phyloP scores from a whole-genome alignment of 2,329 filamentous ascomycete genomes.

The Monascus ruber region DNA sequence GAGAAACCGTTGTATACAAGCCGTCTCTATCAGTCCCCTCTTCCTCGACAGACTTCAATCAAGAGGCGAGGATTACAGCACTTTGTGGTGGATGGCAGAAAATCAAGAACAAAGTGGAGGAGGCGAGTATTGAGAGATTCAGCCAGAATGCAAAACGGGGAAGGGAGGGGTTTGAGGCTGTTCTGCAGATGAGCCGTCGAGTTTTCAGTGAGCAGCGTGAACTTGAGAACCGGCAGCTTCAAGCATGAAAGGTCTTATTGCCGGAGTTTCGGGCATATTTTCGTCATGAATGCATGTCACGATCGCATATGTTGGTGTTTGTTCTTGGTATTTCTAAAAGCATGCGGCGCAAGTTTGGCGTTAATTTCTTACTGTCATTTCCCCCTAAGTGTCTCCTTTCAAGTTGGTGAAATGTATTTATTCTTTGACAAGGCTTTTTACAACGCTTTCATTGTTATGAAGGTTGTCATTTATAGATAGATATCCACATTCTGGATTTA shows the following conservation, averaged over 20 bases:
- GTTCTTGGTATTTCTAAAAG: slow-evolving; percentile 9
- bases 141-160: slow-evolving; percentile 84
- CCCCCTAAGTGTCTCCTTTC: no score
- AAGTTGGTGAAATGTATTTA: no score
- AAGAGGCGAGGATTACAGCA: slow-evolving; percentile 86
- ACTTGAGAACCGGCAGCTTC: slow-evolving; percentile 38
- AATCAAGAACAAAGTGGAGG: slow-evolving; percentile 92
- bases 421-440: no score
- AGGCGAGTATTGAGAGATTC: slow-evolving; percentile 78
- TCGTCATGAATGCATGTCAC: slow-evolving; percentile 9
- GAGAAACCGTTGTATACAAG: slow-evolving; percentile 83
- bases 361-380: neutral
- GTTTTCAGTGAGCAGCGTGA: slow-evolving; percentile 86
- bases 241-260: slow-evolving; percentile 8
- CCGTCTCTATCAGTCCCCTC: slow-evolving; percentile 42
- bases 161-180: slow-evolving; percentile 87
- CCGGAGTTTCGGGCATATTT: neutral
- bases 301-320: slow-evolving; percentile 22
- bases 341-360: slow-evolving; percentile 14
- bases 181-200: slow-evolving; percentile 82
- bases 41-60: slow-evolving; percentile 65
- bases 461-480: no score
- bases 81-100: slow-evolving; percentile 95
- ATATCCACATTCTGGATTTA: no score
- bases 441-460: no score